Base-by-base conservation (phyloP, 2,329 filamentous ascomycete species). In the Geosmithia flava region DNA sequence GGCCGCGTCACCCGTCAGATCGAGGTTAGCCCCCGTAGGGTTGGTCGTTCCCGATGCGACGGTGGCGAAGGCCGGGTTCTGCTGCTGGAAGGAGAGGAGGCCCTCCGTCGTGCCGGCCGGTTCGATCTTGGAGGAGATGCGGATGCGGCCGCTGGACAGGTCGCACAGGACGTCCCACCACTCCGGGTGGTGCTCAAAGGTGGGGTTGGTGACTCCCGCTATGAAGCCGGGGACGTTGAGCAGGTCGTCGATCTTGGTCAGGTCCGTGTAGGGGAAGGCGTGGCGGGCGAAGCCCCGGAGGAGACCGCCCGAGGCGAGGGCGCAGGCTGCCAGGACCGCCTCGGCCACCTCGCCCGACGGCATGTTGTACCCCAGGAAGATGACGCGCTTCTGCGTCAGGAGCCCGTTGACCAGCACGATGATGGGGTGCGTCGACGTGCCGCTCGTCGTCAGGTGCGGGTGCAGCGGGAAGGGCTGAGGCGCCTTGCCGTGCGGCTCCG, bases 131-230 rank as follows among this genome's bases (percentile, higher is more conserved):
- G 78, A 87, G 59, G 87, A 95, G 58, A 98, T 97, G 66, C 93
- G 95, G 72, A 98, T 89, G 42, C 90, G 82, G 10, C 93, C 93
- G 1, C 83, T 91, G 0, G 90, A 85, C 42, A 98, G 72, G 64
- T 98, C 93, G 64, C 93, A 98, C 13, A 98, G 74, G 10, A 98
- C 68, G 65, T 98, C 93, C 93, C 93, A 98, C 93, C 93, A 98
- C 62, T 96, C 90, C 0, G 86, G 87, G 59, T 97, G 91, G 59
- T 89, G 81, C 52, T 91, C 89, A 62, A 98, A 98, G 0, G 89
- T 91, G 6, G 93, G 93, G 60, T 98, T 98, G 1, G 91, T 98
- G 41, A 98, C 93, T 49, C 93, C 93, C 2, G 93, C 93, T 57
- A 98, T 95, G 65, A 98, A 98, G 2, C 93, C 93, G 7, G 93